Conservation (phyloP, 305 asterid genomes). For the Plantago coronopus region DNA sequence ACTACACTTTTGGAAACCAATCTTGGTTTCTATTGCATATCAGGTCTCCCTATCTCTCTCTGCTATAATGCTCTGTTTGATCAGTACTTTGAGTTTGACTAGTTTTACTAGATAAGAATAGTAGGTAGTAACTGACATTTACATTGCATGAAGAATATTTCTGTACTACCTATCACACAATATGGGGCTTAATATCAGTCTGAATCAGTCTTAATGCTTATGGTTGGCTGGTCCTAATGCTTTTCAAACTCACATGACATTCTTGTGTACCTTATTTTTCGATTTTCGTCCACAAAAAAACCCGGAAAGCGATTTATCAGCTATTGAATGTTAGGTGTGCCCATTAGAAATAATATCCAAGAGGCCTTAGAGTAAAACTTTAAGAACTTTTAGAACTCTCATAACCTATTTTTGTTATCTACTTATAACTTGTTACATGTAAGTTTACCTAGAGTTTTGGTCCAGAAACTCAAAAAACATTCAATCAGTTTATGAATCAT, state of each 20-base stretch:
- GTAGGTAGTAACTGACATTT: constrained; percentile 1
- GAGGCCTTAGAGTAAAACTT: no score
- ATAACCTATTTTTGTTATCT: neutral
- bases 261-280: neutral
- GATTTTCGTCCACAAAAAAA: neutral
- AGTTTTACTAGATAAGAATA: neutral
- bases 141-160: constrained; percentile 8
- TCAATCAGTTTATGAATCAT: no score
- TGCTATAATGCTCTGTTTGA: neutral
- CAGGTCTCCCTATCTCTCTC: neutral
- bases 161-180: neutral
- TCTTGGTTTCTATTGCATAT: neutral
- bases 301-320: neutral
- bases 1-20: constrained; percentile 1
- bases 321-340: neutral
- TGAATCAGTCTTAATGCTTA: neutral
- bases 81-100: constrained; percentile 2
- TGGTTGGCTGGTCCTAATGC: neutral
- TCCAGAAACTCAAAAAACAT: no score
- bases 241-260: constrained; percentile 1
- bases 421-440: no score
- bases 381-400: neutral
- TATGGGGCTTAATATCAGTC: constrained; percentile 3
- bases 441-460: no score
- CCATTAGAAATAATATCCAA: neutral